These are phyloP conservation scores for Sungouiozyma intestinalis DNA, from an alignment of 805 yeast genomes.

Conservation along the genomic window DNA sequence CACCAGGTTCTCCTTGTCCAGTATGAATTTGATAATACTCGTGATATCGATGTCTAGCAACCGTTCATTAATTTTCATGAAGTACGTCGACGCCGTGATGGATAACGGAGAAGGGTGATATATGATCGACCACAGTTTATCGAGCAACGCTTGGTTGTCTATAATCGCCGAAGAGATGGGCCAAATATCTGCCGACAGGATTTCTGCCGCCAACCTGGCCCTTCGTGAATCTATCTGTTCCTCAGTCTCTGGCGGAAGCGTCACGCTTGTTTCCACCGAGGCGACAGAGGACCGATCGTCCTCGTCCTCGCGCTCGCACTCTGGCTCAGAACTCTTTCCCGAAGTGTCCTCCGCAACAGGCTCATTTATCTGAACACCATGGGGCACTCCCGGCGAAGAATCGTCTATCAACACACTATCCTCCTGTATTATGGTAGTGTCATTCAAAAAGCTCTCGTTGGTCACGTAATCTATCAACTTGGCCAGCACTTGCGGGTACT, in stretches of 20 bases:
- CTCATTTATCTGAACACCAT: slow-evolving; percentile 6
- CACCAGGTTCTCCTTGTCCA: slow-evolving; percentile 57
- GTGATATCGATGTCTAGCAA: slow-evolving; percentile 80
- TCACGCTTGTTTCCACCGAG: slow-evolving; percentile 28
- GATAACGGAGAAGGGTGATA: slow-evolving; percentile 49
- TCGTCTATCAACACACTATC: neutral
- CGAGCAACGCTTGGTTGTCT: slow-evolving; percentile 56
- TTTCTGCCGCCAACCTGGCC: slow-evolving; percentile 75
- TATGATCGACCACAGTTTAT: slow-evolving; percentile 67
- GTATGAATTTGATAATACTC: slow-evolving; percentile 59
- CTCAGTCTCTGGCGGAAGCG: slow-evolving; percentile 29
- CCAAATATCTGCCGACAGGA: slow-evolving; percentile 87
- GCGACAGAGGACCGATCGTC: slow-evolving; percentile 7
- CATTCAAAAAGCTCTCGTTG: slow-evolving; percentile 28
- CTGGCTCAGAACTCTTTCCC: neutral
- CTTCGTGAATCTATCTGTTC: slow-evolving; percentile 32
- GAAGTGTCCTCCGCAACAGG: slow-evolving; percentile 6
- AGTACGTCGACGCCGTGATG: slow-evolving; percentile 69
- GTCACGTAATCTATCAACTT: slow-evolving; percentile 61
- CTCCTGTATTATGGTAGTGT: slow-evolving; percentile 3
- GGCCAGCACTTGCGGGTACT: slow-evolving; percentile 66
- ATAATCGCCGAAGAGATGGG: slow-evolving; percentile 81
- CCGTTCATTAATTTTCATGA: slow-evolving; percentile 86
- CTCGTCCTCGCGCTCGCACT: neutral
- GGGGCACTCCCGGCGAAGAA: slow-evolving; percentile 2